Evolutionary conservation across 352 stramenopile species (phyloP), one percentile per base, ranked within the genome.

Genomic region (Phytophthora citrophthora): DNA sequence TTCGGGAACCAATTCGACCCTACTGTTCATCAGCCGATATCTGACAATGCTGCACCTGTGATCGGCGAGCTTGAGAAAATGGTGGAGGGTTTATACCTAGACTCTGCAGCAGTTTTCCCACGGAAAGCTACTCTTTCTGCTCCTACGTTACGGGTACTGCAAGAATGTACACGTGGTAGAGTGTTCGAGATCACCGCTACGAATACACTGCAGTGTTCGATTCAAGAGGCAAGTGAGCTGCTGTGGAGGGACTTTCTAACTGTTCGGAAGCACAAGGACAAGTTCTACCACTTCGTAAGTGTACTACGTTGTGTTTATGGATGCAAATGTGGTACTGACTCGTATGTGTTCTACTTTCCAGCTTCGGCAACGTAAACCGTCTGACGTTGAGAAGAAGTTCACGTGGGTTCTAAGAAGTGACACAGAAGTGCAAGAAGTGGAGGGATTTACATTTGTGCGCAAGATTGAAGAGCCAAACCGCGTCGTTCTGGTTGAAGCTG

Each of bases 391-490:
- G 34, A 76, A 66, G 53, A 66, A 53, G 45, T 72, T 76, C 27
- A 36, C 38, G 6, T 63, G 45, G 68, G 29, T 38, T 34, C 32
- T 76, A 10, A 47, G 27, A 11, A 64, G 32, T 52, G 31, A 24
- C 5, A 10, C 43, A 5, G 36, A 29, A 36, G 45, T 31, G 13
- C 45, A 11, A 16, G 34, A 53, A 16, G 34, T 72, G 47, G 69
- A 61, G 9, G 68, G 62, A 0, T 58, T 76, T 45, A 18, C 51
- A 1, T 76, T 72, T 24, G 46, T 62, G 40, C 61, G 68, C 47
- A 76, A 72, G 52, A 65, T 57, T 38, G 62, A 76, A n/a, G 62
- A 76, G 29, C 41, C 63, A 0, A 69, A 68, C n/a, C 63, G 63
- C 2, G 31, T 72, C 3, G 47, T 72, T 36, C 36, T 76, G 6